These are phyloP conservation scores for Ophiostoma ips DNA, from an alignment of 2,329 filamentous ascomycete species.

Conservation along the genomic window DNA sequence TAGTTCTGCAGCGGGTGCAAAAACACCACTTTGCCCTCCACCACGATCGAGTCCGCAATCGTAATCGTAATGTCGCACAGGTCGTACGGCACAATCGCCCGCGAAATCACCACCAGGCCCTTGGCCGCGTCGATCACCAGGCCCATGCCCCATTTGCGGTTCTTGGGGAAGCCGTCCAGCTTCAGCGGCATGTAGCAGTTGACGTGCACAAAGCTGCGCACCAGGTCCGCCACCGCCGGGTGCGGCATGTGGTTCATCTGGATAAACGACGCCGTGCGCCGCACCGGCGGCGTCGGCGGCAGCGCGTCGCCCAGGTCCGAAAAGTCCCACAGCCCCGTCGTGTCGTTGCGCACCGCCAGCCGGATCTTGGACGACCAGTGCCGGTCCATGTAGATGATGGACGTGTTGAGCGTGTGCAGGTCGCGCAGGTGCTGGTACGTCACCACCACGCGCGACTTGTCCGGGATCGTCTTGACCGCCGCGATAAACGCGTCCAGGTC, in stretches of 20 bases:
- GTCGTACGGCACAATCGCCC: slow-evolving; percentile 90
- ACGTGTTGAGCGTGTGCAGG: slow-evolving; percentile 85
- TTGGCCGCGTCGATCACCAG: slow-evolving; percentile 96
- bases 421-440: slow-evolving; percentile 94
- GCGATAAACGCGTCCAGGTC: slow-evolving; percentile 80
- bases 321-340: slow-evolving; percentile 89
- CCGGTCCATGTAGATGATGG: slow-evolving; percentile 80
- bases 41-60: slow-evolving; percentile 90
- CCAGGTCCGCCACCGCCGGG: slow-evolving; percentile 80
- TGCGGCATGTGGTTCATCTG: slow-evolving; percentile 79
- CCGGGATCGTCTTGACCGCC: slow-evolving; percentile 77
- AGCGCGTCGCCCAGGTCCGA: slow-evolving; percentile 69
- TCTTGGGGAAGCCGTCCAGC: slow-evolving; percentile 93
- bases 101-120: slow-evolving; percentile 83
- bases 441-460: slow-evolving; percentile 72
- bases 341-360: slow-evolving; percentile 78
- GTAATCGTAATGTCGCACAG: slow-evolving; percentile 93
- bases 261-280: slow-evolving; percentile 78
- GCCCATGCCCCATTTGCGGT: slow-evolving; percentile 87
- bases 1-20: slow-evolving; percentile 96
- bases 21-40: slow-evolving; percentile 89
- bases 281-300: slow-evolving; percentile 56
- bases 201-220: slow-evolving; percentile 88
- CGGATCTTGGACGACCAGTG: slow-evolving; percentile 97
- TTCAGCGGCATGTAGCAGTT: slow-evolving; percentile 90